Percentiles rank a stretch among this genome's conserved stretches.
Evolutionary conservation across 2,329 filamentous ascomycete species (phyloP).

Genomic region (Colletotrichum liaoningense): DNA sequence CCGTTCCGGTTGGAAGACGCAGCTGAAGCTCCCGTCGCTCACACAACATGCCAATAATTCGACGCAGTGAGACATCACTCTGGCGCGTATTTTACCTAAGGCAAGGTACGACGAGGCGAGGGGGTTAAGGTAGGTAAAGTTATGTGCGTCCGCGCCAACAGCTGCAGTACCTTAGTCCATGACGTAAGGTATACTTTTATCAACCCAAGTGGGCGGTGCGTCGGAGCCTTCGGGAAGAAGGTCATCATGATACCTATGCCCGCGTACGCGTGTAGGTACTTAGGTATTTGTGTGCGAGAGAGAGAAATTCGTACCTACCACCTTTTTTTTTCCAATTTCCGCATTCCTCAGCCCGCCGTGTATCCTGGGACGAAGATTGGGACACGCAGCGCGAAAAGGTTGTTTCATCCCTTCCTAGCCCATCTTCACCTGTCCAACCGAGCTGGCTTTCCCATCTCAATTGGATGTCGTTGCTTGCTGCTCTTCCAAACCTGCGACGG

Average conservation of each 20-base stretch:
- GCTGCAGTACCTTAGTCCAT: slow-evolving; percentile 22
- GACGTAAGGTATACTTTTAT: slow-evolving; percentile 23
- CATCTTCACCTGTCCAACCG: background rate
- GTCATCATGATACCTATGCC: slow-evolving; percentile 5
- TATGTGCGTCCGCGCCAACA: background rate
- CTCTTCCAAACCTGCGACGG: background rate
- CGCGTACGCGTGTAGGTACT: background rate
- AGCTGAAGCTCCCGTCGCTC: background rate
- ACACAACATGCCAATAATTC: background rate
- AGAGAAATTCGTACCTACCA: background rate
- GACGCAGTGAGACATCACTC: slow-evolving; percentile 9
- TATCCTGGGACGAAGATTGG: slow-evolving; percentile 5
- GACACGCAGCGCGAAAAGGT: slow-evolving; percentile 12
- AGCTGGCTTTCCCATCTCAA: background rate
- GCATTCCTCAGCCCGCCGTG: slow-evolving; percentile 17
- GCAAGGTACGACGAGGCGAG: background rate
- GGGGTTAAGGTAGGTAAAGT: background rate
- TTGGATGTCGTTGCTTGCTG: background rate
- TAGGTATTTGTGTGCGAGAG: background rate
- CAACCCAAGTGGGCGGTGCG: slow-evolving; percentile 24
- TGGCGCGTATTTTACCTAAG: background rate
- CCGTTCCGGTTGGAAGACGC: background rate
- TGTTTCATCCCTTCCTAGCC: slow-evolving; percentile 1
- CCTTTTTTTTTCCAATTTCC: background rate
- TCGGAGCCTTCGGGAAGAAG: slow-evolving; percentile 10